These are phyloP conservation scores for Stygiomarasmius scandens DNA, from an alignment of 1,284 basidiomycete genomes.

Conservation along the genomic window DNA sequence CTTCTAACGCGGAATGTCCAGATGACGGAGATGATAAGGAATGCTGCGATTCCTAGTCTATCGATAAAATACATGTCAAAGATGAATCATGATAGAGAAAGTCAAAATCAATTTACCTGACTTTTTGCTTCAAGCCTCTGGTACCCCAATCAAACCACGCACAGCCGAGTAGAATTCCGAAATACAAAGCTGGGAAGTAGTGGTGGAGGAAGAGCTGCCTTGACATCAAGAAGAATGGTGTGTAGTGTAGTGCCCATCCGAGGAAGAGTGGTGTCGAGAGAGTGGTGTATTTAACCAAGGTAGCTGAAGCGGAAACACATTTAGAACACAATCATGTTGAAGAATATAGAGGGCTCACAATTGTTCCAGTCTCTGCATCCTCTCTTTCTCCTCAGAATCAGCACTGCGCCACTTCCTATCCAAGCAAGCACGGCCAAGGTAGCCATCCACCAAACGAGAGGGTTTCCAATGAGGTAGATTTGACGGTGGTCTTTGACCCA, in stretches of 20 bases:
- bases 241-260: constrained; percentile 95
- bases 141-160: constrained; percentile 70
- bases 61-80: constrained; percentile 29
- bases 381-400: constrained; percentile 88
- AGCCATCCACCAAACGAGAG: constrained; percentile 89
- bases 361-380: constrained; percentile 91
- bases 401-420: constrained; percentile 67
- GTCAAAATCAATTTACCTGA: constrained; percentile 75
- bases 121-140: neutral
- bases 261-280: constrained; percentile 89
- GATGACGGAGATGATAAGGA: constrained; percentile 73
- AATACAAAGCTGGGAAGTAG: constrained; percentile 96
- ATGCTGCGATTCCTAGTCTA: constrained; percentile 78
- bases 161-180: constrained; percentile 82
- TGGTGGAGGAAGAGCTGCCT: constrained; percentile 97
- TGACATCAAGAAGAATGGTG: constrained; percentile 95
- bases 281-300: constrained; percentile 89
- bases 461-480: constrained; percentile 95
- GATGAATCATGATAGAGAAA: neutral
- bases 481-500: constrained; percentile 97
- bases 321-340: neutral
- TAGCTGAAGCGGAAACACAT: constrained; percentile 52
- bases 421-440: constrained; percentile 75
- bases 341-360: constrained; percentile 54
- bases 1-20: constrained; percentile 83